These are phyloP conservation scores for Pythium plurisporium DNA, from an alignment of 352 stramenopile species.

Conservation along the genomic window DNA sequence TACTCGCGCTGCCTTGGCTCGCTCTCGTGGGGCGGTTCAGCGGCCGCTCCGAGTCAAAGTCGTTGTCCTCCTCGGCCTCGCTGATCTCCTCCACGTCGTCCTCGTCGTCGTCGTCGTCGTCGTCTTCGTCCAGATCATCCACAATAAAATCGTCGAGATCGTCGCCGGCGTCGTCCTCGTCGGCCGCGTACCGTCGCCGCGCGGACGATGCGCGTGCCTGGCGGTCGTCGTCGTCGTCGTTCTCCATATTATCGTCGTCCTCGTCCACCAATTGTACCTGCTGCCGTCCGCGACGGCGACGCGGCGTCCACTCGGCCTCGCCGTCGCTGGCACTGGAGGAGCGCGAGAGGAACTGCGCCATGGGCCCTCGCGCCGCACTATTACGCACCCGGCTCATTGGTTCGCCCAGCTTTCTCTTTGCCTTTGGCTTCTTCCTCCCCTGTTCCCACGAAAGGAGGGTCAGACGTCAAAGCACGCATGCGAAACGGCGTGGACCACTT, in stretches of 20 bases:
- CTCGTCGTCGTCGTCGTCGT: conserved; percentile 20
- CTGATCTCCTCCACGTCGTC: conserved; percentile 11
- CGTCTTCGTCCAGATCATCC: conserved; percentile 17
- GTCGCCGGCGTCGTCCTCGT: conserved; percentile 14
- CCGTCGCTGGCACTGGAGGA: conserved; percentile 2
- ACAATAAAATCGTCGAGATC: conserved; percentile 15
- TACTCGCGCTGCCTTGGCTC: background rate
- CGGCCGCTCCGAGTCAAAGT: background rate
- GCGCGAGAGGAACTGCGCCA: background rate
- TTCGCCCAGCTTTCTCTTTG: background rate
- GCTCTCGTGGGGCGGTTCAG: conserved; percentile 7
- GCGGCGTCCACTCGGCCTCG: conserved; percentile 39
- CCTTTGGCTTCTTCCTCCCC: too few relatives aligned
- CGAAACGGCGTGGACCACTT: conserved; percentile 9
- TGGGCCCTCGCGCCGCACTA: background rate
- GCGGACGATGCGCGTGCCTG: background rate
- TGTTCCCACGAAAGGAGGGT: too few relatives aligned
- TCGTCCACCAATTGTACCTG: conserved; percentile 15
- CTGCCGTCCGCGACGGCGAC: background rate
- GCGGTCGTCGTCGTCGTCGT: background rate
- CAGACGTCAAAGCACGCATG: too few relatives aligned
- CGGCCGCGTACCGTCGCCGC: background rate
- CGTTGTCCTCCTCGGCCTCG: conserved; percentile 18
- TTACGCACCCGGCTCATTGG: background rate
- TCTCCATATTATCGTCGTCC: conserved; percentile 1